Base-by-base conservation (phyloP, 306 rosid genomes). In the Glycine latifolia region DNA sequence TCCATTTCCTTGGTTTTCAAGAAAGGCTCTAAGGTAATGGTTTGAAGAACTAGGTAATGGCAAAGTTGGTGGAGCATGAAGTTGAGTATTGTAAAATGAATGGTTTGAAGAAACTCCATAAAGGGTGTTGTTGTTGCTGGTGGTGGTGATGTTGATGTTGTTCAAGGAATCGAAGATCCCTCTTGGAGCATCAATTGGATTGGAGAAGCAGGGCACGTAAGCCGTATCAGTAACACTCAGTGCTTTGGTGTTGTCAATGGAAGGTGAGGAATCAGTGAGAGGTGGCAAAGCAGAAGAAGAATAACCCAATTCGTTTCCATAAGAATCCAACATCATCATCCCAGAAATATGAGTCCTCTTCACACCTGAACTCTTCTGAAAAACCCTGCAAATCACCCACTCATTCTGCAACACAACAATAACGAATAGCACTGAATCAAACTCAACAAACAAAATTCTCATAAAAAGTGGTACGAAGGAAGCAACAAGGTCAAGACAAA, bases 151-250 rank as follows among this genome's bases (percentile, higher is more conserved):
- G 46, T 9, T 44, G 55, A 12, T 62, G 46, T 35, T 62, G 46
- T 5, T 67, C 14, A 81, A 83, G 76, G 87, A 83, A 78, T 87
- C 81, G 54, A 85, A 75, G 75, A 86, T 83, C 33, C 59, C 90
- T 66, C 55, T 83, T 67, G 67, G 90, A 71, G 72, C 82, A 79
- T 86, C 87, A 53, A 83, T 73, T 72, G 87, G 81, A 88, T 78
- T 92, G 98, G 98, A 95, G 99, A 95, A 95, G 99, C 99, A 95
- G 99, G 99, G 89, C 97, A 95, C 99, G 99, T 90, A 84, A 71
- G 81, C 10, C 7, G 31, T 26, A 26, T 26, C 31, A 43, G 69
- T 74, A 43, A 60, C 88, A 15, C 70, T 43, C 10, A 54, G 50
- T 16, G 75, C 82, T 73, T 86, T 78, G 7, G 83, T 78, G 7